Percentiles rank a stretch among this genome's conserved stretches.
Conservation (phyloP, 768 basidiomycete species). For the Leucocoprinus leucothites region DNA sequence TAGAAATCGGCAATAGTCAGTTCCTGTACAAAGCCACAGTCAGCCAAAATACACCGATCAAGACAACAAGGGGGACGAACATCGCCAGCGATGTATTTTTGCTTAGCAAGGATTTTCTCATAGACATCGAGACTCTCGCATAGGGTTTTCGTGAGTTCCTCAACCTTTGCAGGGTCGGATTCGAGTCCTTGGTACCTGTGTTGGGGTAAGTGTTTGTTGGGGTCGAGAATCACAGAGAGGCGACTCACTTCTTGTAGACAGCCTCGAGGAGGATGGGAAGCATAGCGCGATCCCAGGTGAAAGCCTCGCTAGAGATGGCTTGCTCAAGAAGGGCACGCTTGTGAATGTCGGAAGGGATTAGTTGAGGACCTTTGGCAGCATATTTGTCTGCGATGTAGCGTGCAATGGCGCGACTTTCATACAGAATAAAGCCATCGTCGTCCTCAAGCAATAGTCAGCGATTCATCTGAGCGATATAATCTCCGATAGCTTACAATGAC, state of each 20-base stretch:
- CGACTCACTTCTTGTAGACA: neutral
- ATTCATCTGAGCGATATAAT: neutral
- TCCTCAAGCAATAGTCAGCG: slow-evolving; percentile 22
- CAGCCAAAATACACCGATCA: neutral
- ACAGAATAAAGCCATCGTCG: slow-evolving; percentile 65
- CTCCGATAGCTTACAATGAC: slow-evolving; percentile 28
- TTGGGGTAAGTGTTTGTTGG: neutral
- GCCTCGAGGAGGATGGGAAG: neutral
- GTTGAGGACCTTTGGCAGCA: slow-evolving; percentile 41
- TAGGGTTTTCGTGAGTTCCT: slow-evolving; percentile 24
- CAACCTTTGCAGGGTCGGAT: slow-evolving; percentile 29
- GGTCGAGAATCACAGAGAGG: neutral
- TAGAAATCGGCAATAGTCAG: slow-evolving; percentile 58
- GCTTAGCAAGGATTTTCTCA: slow-evolving; percentile 53
- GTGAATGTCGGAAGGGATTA: slow-evolving; percentile 44
- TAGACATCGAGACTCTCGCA: slow-evolving; percentile 48
- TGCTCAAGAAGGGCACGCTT: slow-evolving; percentile 47
- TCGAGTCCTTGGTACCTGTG: slow-evolving; percentile 19
- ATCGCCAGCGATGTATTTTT: slow-evolving; percentile 55
- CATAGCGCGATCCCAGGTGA: slow-evolving; percentile 43
- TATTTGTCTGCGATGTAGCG: slow-evolving; percentile 62
- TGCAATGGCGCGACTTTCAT: slow-evolving; percentile 58
- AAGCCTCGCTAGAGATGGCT: slow-evolving; percentile 47
- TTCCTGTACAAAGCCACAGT: slow-evolving; percentile 15
- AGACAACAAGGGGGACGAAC: slow-evolving; percentile 22